Percentiles rank a stretch among this genome's conserved stretches.
phyloP scores from a whole-genome alignment of 2,329 filamentous ascomycete genomes.

The Cladobotryum protrusum region DNA sequence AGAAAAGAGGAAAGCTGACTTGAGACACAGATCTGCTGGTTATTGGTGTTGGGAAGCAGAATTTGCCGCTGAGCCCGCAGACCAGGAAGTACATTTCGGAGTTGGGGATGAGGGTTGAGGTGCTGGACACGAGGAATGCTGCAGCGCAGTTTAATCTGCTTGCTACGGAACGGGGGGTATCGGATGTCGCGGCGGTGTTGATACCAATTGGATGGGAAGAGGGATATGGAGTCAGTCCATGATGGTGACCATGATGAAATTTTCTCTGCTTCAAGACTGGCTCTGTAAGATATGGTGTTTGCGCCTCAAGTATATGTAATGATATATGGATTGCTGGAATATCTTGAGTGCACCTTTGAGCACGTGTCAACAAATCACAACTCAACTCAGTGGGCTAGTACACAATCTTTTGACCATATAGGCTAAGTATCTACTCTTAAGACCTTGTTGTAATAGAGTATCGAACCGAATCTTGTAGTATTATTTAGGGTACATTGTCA shows the following conservation, averaged over 20 bases:
- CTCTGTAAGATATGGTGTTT: background rate
- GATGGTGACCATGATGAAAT: no score
- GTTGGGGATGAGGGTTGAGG: conserved; percentile 78
- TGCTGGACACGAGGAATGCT: conserved; percentile 89
- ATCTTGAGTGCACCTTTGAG: no score
- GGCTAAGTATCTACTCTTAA: no score
- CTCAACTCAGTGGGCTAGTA: no score
- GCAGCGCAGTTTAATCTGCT: conserved; percentile 91
- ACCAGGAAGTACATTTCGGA: conserved; percentile 66
- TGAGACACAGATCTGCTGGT: conserved; percentile 69
- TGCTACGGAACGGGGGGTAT: conserved; percentile 85
- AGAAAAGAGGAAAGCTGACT: background rate
- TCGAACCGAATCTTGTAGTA: no score
- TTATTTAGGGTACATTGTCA: no score
- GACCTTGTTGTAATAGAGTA: no score
- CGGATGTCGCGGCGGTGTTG: conserved; percentile 79
- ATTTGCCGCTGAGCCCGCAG: conserved; percentile 68
- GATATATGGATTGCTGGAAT: no score
- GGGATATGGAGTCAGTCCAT: conserved; percentile 22
- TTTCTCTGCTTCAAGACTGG: background rate
- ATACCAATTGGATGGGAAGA: conserved; percentile 81
- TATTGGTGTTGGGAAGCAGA: conserved; percentile 73
- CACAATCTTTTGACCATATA: no score
- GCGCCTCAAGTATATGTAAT: background rate
- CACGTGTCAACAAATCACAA: no score